These are phyloP conservation scores for Colletotrichum liriopes DNA, from an alignment of 2,329 filamentous ascomycete species.

Conservation along the genomic window DNA sequence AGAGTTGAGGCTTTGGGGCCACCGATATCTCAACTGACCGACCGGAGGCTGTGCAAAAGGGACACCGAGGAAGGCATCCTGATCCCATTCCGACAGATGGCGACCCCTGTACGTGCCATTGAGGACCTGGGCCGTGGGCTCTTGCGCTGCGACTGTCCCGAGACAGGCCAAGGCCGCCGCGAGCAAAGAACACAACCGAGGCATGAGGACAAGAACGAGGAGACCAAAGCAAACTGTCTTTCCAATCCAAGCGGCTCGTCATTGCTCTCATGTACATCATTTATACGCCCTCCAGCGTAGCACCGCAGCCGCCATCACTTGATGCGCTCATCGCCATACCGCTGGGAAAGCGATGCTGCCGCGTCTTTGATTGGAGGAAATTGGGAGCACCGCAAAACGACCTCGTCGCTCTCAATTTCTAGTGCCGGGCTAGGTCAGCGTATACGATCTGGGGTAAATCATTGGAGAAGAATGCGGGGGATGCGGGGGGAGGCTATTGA, in stretches of 20 bases:
- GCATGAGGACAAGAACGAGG: neutral
- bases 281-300: slow-evolving; percentile 29
- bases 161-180: slow-evolving; percentile 31
- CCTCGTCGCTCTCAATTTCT: slow-evolving; percentile 17
- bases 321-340: slow-evolving; percentile 5
- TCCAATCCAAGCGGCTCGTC: neutral
- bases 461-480: slow-evolving; percentile 42
- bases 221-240: neutral
- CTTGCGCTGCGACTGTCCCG: slow-evolving; percentile 19
- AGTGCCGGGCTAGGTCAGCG: slow-evolving; percentile 15
- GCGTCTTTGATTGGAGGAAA: slow-evolving; percentile 38
- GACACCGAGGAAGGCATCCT: slow-evolving; percentile 58
- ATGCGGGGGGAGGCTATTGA: slow-evolving; percentile 28
- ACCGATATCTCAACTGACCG: slow-evolving; percentile 54
- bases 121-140: slow-evolving; percentile 44
- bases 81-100: slow-evolving; percentile 53
- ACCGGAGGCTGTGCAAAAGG: slow-evolving; percentile 55
- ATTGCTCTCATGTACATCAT: neutral
- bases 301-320: neutral
- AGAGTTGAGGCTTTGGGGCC: slow-evolving; percentile 55
- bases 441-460: slow-evolving; percentile 17
- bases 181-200: slow-evolving; percentile 18
- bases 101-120: slow-evolving; percentile 55
- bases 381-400: slow-evolving; percentile 23
- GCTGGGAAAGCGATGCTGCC: slow-evolving; percentile 2